These are phyloP conservation scores for Backusella luteola DNA, from an alignment of 192 early-diverging fungal genomes.

Conservation along the genomic window DNA sequence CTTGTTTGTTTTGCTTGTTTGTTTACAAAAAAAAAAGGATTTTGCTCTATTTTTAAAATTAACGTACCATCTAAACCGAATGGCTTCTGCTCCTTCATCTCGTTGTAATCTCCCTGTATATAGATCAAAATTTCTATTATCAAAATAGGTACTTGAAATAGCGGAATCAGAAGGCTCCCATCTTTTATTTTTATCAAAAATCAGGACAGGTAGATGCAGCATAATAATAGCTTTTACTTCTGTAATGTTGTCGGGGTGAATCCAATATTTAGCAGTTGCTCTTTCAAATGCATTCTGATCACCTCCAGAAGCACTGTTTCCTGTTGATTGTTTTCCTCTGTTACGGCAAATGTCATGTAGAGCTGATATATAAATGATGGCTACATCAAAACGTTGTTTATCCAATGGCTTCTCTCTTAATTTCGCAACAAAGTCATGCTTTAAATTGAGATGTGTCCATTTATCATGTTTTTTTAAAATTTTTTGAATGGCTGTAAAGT, in stretches of 20 bases:
- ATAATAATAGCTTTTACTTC: conserved; percentile 93
- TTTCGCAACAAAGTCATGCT: conserved; percentile 19
- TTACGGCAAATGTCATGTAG: conserved; percentile 74
- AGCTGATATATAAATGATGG: conserved; percentile 84
- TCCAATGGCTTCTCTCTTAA: conserved; percentile 64
- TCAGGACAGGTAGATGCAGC: conserved; percentile 86
- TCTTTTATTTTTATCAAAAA: conserved; percentile 56
- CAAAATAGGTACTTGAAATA: conserved; percentile 92
- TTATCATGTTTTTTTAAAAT: conserved; percentile 99
- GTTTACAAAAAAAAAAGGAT: not conserved
- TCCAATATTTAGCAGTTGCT: conserved; percentile 93
- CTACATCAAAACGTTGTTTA: conserved; percentile 83
- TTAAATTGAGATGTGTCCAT: conserved; percentile 26
- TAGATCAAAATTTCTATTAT: conserved; percentile 89
- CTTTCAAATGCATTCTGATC: conserved; percentile 67
- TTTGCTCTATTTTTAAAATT: conserved; percentile 26
- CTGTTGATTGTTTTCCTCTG: conserved; percentile 28
- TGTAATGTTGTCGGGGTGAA: conserved; percentile 93
- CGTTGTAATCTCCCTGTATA: conserved; percentile 88
- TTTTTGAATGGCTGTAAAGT: conserved; percentile 84
- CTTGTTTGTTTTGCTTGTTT: not conserved
- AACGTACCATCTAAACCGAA: conserved; percentile 93
- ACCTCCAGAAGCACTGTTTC: conserved; percentile 29
- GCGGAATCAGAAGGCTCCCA: conserved; percentile 86
- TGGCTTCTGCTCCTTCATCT: conserved; percentile 85